Base-by-base conservation (phyloP, 306 rosid species). In the Canavalia ensiformis region DNA sequence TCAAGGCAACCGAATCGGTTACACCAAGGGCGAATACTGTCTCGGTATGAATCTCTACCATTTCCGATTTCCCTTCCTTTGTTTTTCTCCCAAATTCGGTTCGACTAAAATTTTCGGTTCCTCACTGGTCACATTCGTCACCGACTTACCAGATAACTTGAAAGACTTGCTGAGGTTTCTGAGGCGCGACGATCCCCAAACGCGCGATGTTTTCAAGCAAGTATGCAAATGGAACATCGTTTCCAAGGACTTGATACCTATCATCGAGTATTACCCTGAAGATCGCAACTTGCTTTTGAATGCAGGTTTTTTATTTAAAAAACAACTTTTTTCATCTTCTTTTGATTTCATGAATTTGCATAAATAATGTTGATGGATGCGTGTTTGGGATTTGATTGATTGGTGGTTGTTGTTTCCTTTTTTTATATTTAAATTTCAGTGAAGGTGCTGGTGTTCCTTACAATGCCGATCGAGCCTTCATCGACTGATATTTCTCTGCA, bases 161-260 rank as follows among this genome's bases (percentile, higher is more conserved):
- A 95, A 95, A 81, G 99, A 95, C 86, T 86, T 95, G 84, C 82
- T 95, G 76, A 86, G 99, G 85, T 95, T 95, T 84, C 80, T 95
- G 90, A 85, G 99, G 79, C 97, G 99, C 2, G 99, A 95, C 34
- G 98, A 95, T 47, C 98, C 93, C 8, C 93, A 90, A 73, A 81
- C 88, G 4, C 94, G 98, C 1, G 93, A 89, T 30, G 99, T 93
- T 65, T 93, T 93, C 81, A 95, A 93, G 76, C 96, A 93, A 85
- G 97, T 95, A 2, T 93, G 98, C 82, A 93, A 85, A 87, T 95
- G 99, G 99, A 91, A 84, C 75, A 88, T 83, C 8, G 87, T 95
- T 52, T 79, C 89, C 4, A 87, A 93, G 76, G 86, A 95, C 75
- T 71, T 95, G 90, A 89, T 95, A 49, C 98, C 99, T 4, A 88